Conservation (phyloP, 2,329 filamentous ascomycete species). For the Helicocarpus griseus region DNA sequence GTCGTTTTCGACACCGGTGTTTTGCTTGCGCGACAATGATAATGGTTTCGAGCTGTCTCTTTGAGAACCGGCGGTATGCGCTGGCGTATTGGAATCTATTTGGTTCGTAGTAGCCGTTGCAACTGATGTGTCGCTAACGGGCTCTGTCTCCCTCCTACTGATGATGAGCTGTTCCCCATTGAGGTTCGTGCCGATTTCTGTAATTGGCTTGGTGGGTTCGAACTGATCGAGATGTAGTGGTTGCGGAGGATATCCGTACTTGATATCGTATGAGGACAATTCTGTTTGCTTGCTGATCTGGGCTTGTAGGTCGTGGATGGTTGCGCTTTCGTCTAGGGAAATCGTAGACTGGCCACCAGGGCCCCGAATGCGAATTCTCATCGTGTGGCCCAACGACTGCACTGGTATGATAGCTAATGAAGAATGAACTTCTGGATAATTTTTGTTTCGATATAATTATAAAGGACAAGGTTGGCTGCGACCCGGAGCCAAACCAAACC, state of each 20-base stretch:
- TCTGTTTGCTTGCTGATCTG: conserved; percentile 51
- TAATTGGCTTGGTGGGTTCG: conserved; percentile 41
- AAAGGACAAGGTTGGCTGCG: too few species aligned
- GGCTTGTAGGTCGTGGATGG: conserved; percentile 30
- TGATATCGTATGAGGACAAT: conserved; percentile 60
- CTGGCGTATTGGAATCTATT: background rate
- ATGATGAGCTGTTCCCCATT: conserved; percentile 63
- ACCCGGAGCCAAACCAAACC: too few species aligned
- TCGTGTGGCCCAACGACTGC: conserved; percentile 25
- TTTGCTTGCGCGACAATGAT: conserved; percentile 23
- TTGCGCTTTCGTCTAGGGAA: conserved; percentile 56
- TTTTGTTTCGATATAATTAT: too few species aligned
- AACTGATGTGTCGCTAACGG: conserved; percentile 7
- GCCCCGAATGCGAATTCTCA: conserved; percentile 67
- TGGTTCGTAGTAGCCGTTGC: background rate
- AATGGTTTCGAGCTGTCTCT: conserved; percentile 13
- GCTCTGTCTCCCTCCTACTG: conserved; percentile 33
- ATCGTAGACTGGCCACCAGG: conserved; percentile 64
- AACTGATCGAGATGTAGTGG: conserved; percentile 52
- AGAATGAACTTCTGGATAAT: too few species aligned
- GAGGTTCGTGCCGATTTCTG: conserved; percentile 50
- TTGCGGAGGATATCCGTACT: conserved; percentile 69
- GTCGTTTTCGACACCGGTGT: conserved; percentile 39
- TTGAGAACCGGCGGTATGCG: background rate
- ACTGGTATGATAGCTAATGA: background rate